Evolutionary conservation across 192 early-diverging fungal genomes (phyloP).

Genomic region (Coemansia sp.): DNA sequence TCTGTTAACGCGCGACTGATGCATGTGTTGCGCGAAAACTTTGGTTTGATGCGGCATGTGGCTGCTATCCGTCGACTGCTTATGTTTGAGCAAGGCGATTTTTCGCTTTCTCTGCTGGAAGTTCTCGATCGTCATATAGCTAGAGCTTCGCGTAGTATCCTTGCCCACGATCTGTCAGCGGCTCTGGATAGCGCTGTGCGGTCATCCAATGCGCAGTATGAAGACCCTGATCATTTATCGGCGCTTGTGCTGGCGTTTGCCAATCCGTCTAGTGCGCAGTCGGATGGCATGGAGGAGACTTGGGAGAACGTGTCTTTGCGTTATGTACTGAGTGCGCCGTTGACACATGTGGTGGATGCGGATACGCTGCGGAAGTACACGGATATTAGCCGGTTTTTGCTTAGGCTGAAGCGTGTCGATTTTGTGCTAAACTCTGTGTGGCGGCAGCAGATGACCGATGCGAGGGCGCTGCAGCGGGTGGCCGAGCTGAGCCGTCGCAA

Average conservation of each 20-base stretch:
- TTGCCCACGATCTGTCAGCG: conserved; percentile 88
- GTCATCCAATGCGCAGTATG: conserved; percentile 86
- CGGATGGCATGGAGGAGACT: conserved; percentile 61
- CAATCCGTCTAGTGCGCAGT: conserved; percentile 17
- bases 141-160: conserved; percentile 71
- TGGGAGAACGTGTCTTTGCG: conserved; percentile 95
- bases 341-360: conserved; percentile 78
- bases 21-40: conserved; percentile 73
- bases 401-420: conserved; percentile 86
- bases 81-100: conserved; percentile 91
- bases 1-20: conserved; percentile 78
- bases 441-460: conserved; percentile 72
- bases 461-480: conserved; percentile 41
- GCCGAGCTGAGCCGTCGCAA: conserved; percentile 41
- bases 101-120: conserved; percentile 87
- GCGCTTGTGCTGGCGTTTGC: conserved; percentile 33
- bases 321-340: conserved; percentile 79
- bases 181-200: conserved; percentile 80
- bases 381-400: conserved; percentile 84
- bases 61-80: conserved; percentile 85
- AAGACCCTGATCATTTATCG: conserved; percentile 72
- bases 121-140: conserved; percentile 64
- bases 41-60: conserved; percentile 83
- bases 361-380: conserved; percentile 76
- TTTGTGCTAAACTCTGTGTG: conserved; percentile 71